Base-by-base conservation (phyloP, 371 early-diverging fungal genomes). In the Nematocida sp. region DNA sequence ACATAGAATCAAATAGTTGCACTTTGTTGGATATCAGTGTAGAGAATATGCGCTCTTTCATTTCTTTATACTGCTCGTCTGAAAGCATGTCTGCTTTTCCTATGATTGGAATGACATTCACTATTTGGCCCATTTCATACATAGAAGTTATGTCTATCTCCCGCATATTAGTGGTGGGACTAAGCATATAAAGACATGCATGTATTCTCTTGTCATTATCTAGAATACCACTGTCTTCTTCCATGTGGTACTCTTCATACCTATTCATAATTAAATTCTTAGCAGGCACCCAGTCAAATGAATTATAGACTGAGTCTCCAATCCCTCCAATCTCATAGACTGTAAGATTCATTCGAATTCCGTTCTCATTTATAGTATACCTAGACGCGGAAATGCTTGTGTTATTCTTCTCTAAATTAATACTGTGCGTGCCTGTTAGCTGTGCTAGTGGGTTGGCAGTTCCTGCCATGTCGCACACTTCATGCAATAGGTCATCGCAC, bases 151-250 rank as follows among this genome's bases (percentile, higher is more conserved):
- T 46, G 60, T 87, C 87, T 57, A 72, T 58, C 46, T 73, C 46
- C 69, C 70, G 72, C 15, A 85, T 42, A 18, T 20, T n/a, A 62
- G 9, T 40, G 25, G 52, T 66, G 40, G 86, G 84, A 54, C 82
- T 85, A 4, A 84, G 15, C 40, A 85, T 81, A 57, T 85, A 86
- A 2, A 87, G 72, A 40, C 85, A 84, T 0, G 75, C 39, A 80
- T 87, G 87, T 4, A 87, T 80, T 58, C 87, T 73, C 56, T 83
- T 83, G 62, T 87, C 87, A 9, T 72, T 64, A 20, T 74, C 82
- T 15, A 61, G 27, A 6, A 4, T 18, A 25, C 82, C 83, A n/a
- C 72, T 73, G 15, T 67, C 83, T 66, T 76, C 62, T 52, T 82
- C 72, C 64, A 83, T 84, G 39, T 85, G 69, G 70, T 85, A 87